Base-by-base conservation (phyloP, 2,329 filamentous ascomycete genomes). In the Gliomastix tumulicola region DNA sequence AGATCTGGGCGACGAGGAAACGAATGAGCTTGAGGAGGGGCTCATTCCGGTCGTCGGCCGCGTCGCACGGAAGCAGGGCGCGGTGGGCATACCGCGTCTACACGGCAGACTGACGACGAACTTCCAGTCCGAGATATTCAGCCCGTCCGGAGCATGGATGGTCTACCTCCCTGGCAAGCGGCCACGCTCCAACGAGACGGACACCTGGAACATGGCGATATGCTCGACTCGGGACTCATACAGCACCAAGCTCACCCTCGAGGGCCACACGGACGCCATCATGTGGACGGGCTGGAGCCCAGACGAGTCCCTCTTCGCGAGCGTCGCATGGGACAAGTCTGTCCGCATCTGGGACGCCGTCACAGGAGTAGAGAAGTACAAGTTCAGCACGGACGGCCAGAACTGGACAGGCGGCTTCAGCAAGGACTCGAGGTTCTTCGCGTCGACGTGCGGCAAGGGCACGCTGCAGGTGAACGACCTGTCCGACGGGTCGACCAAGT, bases 361-460 rank as follows among this genome's bases (percentile, higher is more conserved):
- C 16, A 38, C 37, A 6, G 37, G 25, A 13, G n/a, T 30, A 11
- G 7, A 21, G 15, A 6, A 30, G 15, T 23, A 30, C 12, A 21
- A 23, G 13, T 39, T 41, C 15, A 15, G 10, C 21, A 41, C 40
- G 5, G 25, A 10, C 25, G 18, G 12, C 8, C 40, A 41, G 23
- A 41, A 39, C 16, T 41, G 39, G 40, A 35, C 36, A 9, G 40
- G 36, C 3, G 32, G 15, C 3, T 41, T 41, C 15, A 38, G 36
- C 1, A 36, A 36, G 0, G 30, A 41, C 25, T 39, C 40, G 2
- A 35, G 32, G 12, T 39, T 36, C 13, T 36, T 41, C 21, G 36
- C 21, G 2, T 32, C 34, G 5, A 36, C 40, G 3, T 31, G 30
- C 12, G 33, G 33, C 6, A 23, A 25, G 3, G 33, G 33, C 19